Evolutionary conservation across 768 basidiomycete genomes (phyloP), one percentile per base, ranked within the genome.

Genomic region (Collybia sordida): DNA sequence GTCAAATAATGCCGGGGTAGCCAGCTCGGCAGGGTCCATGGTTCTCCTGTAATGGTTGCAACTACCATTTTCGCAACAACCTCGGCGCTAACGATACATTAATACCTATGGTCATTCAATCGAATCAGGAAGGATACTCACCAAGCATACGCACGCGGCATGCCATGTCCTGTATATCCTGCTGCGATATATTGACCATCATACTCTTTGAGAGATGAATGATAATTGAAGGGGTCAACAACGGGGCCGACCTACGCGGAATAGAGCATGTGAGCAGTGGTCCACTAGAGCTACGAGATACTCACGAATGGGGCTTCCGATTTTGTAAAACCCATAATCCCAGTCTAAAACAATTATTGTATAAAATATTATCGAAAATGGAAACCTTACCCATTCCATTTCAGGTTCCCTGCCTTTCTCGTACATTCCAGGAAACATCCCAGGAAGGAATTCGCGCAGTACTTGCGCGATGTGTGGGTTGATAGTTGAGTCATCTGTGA

Each of bases 131-230:
- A 48, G 8, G 25, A 47, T 18, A 54, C 77, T 37, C 56, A 86
- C 88, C 87, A 89, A 24, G 78, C 81, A 62, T 78, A 90, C 0
- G 85, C 81, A 4, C 86, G 80, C 3, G 89, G 81, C 88, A 92
- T 91, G 0, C 90, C 90, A 54, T 91, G 90, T 1, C 90, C 90
- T 0, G 80, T 74, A 57, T 81, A 90, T 3, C 88, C 90, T 0
- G 83, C 88, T 6, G 82, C 72, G 12, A 91, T 81, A 59, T 81
- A 90, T 53, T 90, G 88, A 0, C 86, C 85, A 31, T 31, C 31
- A 31, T 31, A 31, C 31, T 31, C 31, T 6, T 72, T 57, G 49
- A 73, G 75, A 1, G 58, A 48, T 4, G 60, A 58, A 3, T 45
- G 48, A n/a, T 31, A 38, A 0, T 55, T 52, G 12, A 53, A 57